Evolutionary conservation across 2,329 filamentous ascomycete species (phyloP).

Genomic region (Xylariaceae sp.): DNA sequence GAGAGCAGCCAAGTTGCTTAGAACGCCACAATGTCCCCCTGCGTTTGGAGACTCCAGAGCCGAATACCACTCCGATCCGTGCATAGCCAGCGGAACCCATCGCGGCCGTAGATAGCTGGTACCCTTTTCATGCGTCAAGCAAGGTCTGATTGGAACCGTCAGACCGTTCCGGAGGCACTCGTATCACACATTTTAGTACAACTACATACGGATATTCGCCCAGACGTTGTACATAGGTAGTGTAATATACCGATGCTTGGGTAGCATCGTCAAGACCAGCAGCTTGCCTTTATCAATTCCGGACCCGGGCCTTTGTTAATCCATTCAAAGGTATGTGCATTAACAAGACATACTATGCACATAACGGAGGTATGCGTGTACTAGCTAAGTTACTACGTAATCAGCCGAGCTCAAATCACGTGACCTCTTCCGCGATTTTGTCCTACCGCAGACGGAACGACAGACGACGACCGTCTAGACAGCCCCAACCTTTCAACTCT

Average conservation of each 20-base stretch:
- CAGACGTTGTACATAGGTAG: too few relatives aligned
- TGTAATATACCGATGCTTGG: too few relatives aligned
- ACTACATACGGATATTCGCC: too few relatives aligned
- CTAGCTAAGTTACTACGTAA: background rate
- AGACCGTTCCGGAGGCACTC: background rate
- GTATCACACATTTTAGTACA: background rate
- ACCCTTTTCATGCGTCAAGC: background rate
- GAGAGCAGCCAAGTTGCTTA: background rate
- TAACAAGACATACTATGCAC: background rate
- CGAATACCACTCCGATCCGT: too few relatives aligned
- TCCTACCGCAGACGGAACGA: background rate
- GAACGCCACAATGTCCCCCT: too few relatives aligned
- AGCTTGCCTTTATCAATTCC: background rate
- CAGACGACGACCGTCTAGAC: conserved; percentile 5
- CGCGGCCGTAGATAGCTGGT: background rate
- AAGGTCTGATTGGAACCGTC: background rate
- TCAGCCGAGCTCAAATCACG: conserved; percentile 5
- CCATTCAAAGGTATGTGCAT: background rate
- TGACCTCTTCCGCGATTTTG: conserved; percentile 20
- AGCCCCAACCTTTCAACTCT: conserved; percentile 17
- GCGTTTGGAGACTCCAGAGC: too few relatives aligned
- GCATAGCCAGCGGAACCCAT: too few relatives aligned
- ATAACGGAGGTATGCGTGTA: background rate
- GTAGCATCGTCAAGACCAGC: background rate
- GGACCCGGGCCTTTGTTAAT: too few relatives aligned